These are phyloP conservation scores for Solanum tarijense DNA, from an alignment of 257 asterid species.

Conservation along the genomic window DNA sequence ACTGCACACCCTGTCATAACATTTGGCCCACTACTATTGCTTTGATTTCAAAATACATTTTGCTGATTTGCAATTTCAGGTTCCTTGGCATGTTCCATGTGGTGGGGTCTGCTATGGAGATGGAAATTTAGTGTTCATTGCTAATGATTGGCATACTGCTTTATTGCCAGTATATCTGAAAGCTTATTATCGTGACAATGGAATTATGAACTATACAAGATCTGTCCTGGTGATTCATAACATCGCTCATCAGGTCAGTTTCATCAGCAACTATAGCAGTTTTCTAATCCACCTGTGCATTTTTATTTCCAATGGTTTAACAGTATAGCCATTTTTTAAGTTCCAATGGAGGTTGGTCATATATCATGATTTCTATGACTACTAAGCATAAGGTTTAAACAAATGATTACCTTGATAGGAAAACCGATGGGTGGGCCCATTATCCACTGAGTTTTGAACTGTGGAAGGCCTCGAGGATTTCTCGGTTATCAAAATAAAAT, in stretches of 20 bases:
- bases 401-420: background rate
- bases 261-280: background rate
- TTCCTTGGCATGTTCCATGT: slow-evolving; percentile 97
- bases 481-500: background rate
- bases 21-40: background rate
- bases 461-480: background rate
- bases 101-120: slow-evolving; percentile 98
- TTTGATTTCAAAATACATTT: background rate
- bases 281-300: background rate
- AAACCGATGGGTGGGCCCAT: background rate
- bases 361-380: background rate
- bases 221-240: slow-evolving; percentile 90
- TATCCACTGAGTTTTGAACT: background rate
- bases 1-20: background rate
- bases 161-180: slow-evolving; percentile 86
- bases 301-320: background rate
- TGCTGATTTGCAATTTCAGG: slow-evolving; percentile 23
- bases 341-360: background rate
- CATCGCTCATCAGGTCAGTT: slow-evolving; percentile 93
- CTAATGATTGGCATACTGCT: slow-evolving; percentile 99
- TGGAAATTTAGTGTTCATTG: slow-evolving; percentile 87
- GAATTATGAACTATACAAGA: slow-evolving; percentile 76
- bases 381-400: background rate
- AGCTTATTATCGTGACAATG: slow-evolving; percentile 89
- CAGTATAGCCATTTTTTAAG: background rate